Percentiles rank a stretch among this genome's conserved stretches.
phyloP scores from a whole-genome alignment of 352 stramenopile genomes.

The Globisporangium solare region DNA sequence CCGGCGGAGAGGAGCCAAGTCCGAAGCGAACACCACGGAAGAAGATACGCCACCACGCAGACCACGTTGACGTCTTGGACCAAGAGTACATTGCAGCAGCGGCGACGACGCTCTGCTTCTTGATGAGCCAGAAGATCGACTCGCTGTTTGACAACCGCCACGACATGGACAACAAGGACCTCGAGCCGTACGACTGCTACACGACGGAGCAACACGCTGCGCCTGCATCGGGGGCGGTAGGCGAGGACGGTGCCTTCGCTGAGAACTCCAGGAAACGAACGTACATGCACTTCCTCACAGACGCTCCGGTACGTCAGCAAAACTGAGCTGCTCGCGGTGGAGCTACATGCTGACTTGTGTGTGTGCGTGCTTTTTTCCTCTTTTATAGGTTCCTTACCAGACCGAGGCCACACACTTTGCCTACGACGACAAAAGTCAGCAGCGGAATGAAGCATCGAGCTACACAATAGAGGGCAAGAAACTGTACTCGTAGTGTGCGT shows the following conservation, averaged over 20 bases:
- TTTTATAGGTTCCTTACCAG: conserved; percentile 11
- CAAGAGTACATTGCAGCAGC: conserved; percentile 78
- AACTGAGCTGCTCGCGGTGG: too few relatives aligned
- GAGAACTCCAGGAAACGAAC: conserved; percentile 54
- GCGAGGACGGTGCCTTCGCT: not conserved
- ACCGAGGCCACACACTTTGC: conserved; percentile 27
- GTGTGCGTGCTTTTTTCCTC: too few relatives aligned
- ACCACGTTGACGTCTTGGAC: conserved; percentile 45
- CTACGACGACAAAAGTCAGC: conserved; percentile 23
- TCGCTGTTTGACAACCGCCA: conserved; percentile 61
- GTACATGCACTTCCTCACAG: conserved; percentile 78
- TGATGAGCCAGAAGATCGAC: conserved; percentile 85
- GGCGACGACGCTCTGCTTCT: conserved; percentile 73
- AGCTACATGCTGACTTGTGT: too few relatives aligned
- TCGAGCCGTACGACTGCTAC: conserved; percentile 80
- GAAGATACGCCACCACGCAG: conserved; percentile 48
- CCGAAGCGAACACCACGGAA: conserved; percentile 31
- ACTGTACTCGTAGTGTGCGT: conserved; percentile 50
- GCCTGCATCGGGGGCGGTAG: not conserved
- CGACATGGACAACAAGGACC: conserved; percentile 40
- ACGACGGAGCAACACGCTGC: conserved; percentile 20
- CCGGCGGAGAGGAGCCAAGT: conserved; percentile 14
- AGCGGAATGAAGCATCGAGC: conserved; percentile 26
- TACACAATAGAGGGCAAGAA: conserved; percentile 77
- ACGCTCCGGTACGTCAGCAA: conserved; percentile 31